Evolutionary conservation across 352 stramenopile species (phyloP).

Genomic region (Phytophthora melonis): DNA sequence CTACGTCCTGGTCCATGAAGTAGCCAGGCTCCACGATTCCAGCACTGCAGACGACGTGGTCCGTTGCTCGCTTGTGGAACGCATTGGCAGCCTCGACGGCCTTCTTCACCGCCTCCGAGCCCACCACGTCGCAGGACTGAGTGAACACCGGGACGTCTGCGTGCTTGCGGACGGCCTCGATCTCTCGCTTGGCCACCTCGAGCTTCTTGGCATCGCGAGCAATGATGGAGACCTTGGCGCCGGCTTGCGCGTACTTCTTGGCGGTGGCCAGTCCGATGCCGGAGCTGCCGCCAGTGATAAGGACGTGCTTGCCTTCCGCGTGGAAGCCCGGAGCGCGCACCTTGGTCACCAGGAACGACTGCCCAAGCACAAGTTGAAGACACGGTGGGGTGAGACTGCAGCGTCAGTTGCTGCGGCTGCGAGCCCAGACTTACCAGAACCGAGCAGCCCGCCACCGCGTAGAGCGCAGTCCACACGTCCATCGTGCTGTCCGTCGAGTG

Average conservation of each 20-base stretch:
- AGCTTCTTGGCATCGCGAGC: slow-evolving; percentile 45
- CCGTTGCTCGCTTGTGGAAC: slow-evolving; percentile 51
- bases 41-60: slow-evolving; percentile 65
- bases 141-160: slow-evolving; percentile 38
- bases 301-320: slow-evolving; percentile 49
- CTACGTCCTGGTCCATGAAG: slow-evolving; percentile 63
- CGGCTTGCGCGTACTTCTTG: slow-evolving; percentile 52
- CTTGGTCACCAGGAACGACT: slow-evolving; percentile 35
- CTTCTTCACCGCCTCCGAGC: slow-evolving; percentile 46
- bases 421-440: slow-evolving; percentile 14
- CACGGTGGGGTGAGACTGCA: slow-evolving; percentile 3
- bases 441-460: slow-evolving; percentile 23
- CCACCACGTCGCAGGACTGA: slow-evolving; percentile 58
- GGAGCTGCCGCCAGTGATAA: slow-evolving; percentile 57
- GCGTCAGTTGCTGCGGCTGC: neutral
- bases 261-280: slow-evolving; percentile 55
- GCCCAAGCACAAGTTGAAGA: neutral
- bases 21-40: slow-evolving; percentile 53
- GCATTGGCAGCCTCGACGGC: slow-evolving; percentile 52
- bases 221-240: slow-evolving; percentile 57
- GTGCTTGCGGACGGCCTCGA: slow-evolving; percentile 39
- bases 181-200: slow-evolving; percentile 46
- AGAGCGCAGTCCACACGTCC: slow-evolving; percentile 30
- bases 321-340: slow-evolving; percentile 39
- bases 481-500: slow-evolving; percentile 2